These are phyloP conservation scores for Vitis labrusca DNA, from an alignment of 164 flowering plant genomes.

Conservation along the genomic window DNA sequence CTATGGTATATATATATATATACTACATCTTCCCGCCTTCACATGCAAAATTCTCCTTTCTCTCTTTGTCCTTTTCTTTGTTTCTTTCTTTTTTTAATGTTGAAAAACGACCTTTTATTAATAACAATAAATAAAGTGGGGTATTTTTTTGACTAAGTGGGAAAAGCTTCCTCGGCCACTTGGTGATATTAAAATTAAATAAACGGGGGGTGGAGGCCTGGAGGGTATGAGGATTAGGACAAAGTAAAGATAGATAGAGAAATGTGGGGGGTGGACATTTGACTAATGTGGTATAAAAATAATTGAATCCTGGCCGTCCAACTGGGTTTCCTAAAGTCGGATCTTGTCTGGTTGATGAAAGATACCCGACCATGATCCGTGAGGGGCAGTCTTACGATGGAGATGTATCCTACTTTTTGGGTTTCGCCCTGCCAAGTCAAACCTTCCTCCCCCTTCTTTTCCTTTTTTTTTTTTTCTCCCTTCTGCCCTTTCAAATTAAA, in stretches of 20 bases:
- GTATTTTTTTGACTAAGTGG: no score
- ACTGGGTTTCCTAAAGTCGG: neutral
- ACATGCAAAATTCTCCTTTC: slow-evolving; percentile 19
- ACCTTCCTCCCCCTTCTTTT: neutral
- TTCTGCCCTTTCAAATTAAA: neutral
- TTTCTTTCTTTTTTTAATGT: neutral
- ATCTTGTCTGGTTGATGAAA: slow-evolving; percentile 12
- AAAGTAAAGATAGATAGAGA: no score
- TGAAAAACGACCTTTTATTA: no score
- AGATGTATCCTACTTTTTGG: neutral
- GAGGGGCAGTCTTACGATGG: slow-evolving; percentile 9
- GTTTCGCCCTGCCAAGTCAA: slow-evolving; percentile 19
- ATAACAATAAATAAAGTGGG: no score
- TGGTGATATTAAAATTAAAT: no score
- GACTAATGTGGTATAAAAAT: neutral
- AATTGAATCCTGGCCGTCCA: slow-evolving; percentile 11
- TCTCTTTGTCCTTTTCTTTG: neutral
- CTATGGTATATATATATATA: no score
- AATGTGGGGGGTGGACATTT: no score
- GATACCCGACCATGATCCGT: slow-evolving; percentile 23
- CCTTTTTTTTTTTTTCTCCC: neutral
- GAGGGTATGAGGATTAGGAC: no score
- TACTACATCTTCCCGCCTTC: slow-evolving; percentile 27
- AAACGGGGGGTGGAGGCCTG: no score
- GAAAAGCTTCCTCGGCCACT: no score